Evolutionary conservation across 495 filamentous ascomycete species (phyloP).

Genomic region (Copromyces sp.): DNA sequence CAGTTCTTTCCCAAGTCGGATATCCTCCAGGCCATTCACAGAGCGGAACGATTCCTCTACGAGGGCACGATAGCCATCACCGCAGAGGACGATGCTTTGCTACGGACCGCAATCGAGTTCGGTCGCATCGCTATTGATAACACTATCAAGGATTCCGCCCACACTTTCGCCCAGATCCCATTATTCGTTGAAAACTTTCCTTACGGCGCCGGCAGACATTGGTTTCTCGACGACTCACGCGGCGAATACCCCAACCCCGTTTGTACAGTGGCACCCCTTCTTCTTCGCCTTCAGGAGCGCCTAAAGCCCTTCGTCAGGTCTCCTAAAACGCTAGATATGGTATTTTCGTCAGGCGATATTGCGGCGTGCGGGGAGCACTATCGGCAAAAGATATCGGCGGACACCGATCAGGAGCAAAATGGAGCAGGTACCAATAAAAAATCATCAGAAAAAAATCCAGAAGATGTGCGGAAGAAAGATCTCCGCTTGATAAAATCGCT

Average conservation of each 20-base stretch:
- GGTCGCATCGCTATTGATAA: constrained; percentile 51
- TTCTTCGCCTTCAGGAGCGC: constrained; percentile 29
- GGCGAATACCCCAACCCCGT: constrained; percentile 24
- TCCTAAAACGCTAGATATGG: neutral
- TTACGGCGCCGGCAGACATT: constrained; percentile 41
- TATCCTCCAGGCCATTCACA: constrained; percentile 50
- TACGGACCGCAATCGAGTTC: constrained; percentile 52
- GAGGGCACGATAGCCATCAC: constrained; percentile 41
- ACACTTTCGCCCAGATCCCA: constrained; percentile 65
- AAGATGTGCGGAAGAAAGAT: neutral
- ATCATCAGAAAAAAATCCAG: neutral
- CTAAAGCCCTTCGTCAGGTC: constrained; percentile 22
- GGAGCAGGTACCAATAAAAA: too few relatives aligned
- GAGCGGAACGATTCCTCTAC: constrained; percentile 52
- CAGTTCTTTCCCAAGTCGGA: constrained; percentile 59
- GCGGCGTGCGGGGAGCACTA: neutral
- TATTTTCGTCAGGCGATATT: neutral
- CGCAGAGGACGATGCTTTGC: constrained; percentile 45
- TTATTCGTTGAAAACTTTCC: constrained; percentile 56
- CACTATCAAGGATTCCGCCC: constrained; percentile 53
- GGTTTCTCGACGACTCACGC: constrained; percentile 45
- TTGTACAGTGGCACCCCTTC: constrained; percentile 30
- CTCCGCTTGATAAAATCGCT: constrained; percentile 3
- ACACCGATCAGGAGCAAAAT: neutral
- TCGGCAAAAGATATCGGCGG: neutral